phyloP scores from a whole-genome alignment of 495 filamentous ascomycete species.

The Xylaria nigripes region DNA sequence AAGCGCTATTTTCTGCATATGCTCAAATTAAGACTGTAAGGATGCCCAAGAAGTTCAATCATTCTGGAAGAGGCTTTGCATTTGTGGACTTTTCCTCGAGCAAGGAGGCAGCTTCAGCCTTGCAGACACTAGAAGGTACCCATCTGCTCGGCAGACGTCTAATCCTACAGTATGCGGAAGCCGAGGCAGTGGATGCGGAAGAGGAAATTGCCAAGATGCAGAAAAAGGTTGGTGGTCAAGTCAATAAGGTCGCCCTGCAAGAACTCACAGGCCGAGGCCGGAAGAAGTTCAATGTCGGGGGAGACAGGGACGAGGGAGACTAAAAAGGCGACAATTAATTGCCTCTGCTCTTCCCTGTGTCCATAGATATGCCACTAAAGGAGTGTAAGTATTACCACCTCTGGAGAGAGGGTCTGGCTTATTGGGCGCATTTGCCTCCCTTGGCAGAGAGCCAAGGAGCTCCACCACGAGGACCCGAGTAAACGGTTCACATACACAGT shows the following conservation, averaged over 20 bases:
- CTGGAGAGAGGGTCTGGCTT: slow-evolving; percentile 22
- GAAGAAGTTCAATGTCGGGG: slow-evolving; percentile 79
- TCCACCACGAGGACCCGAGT: slow-evolving; percentile 17
- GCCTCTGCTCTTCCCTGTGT: slow-evolving; percentile 15
- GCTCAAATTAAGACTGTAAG: slow-evolving; percentile 87
- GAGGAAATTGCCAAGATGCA: slow-evolving; percentile 94
- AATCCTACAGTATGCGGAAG: slow-evolving; percentile 81
- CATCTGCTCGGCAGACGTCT: slow-evolving; percentile 85
- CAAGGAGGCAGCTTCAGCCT: slow-evolving; percentile 86
- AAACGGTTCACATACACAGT: slow-evolving; percentile 17
- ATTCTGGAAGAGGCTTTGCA: slow-evolving; percentile 79
- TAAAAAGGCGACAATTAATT: slow-evolving; percentile 19
- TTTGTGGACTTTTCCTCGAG: slow-evolving; percentile 94
- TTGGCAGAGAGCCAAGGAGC: slow-evolving; percentile 18
- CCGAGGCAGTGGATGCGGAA: slow-evolving; percentile 81
- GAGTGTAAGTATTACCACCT: slow-evolving; percentile 22
- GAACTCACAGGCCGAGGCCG: slow-evolving; percentile 72
- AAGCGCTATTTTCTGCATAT: slow-evolving; percentile 75
- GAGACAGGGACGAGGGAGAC: slow-evolving; percentile 59
- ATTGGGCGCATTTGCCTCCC: slow-evolving; percentile 21
- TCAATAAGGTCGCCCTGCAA: slow-evolving; percentile 79
- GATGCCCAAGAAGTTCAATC: slow-evolving; percentile 89
- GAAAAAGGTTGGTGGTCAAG: slow-evolving; percentile 81
- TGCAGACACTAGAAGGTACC: slow-evolving; percentile 83
- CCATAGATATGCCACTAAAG: slow-evolving; percentile 15